phyloP scores from a whole-genome alignment of 169 alveolate species.

The Haemoproteus tartakovskyi region DNA sequence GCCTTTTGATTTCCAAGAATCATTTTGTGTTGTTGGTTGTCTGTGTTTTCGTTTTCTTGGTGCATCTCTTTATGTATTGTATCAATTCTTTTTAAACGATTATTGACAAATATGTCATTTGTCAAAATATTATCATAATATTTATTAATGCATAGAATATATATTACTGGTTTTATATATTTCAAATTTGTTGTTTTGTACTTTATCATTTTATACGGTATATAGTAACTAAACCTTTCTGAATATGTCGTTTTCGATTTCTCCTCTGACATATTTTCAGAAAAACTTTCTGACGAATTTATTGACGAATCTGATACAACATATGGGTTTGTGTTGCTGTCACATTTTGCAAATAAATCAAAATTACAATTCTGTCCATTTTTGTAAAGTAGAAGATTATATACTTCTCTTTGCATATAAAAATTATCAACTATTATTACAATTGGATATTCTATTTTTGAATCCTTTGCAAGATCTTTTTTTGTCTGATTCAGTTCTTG shows the following conservation, averaged over 20 bases:
- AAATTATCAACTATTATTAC: conserved; percentile 48
- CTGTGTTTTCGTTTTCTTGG: too few relatives aligned
- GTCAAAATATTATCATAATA: conserved; percentile 28
- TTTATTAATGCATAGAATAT: conserved; percentile 50
- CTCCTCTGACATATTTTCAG: neutral
- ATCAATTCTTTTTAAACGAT: conserved; percentile 22
- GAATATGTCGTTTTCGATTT: neutral
- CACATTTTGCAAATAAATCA: too few relatives aligned
- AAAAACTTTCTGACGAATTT: neutral
- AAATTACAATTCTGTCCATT: neutral
- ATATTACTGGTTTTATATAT: conserved; percentile 37
- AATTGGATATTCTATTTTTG: conserved; percentile 40
- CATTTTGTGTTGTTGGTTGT: neutral
- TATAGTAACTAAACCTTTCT: neutral
- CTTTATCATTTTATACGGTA: conserved; percentile 14
- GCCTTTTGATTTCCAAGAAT: neutral
- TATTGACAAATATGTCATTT: conserved; percentile 8
- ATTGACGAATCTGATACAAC: neutral
- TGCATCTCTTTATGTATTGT: conserved; percentile 13
- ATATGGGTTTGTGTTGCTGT: neutral
- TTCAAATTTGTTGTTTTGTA: conserved; percentile 22
- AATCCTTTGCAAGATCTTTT: too few relatives aligned
- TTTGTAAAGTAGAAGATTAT: conserved; percentile 22
- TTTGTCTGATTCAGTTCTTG: too few relatives aligned
- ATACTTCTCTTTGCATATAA: conserved; percentile 55